Evolutionary conservation across 2,329 filamentous ascomycete genomes (phyloP), one percentile per base, ranked within the genome.

Genomic region (Fusarium decemcellulare): DNA sequence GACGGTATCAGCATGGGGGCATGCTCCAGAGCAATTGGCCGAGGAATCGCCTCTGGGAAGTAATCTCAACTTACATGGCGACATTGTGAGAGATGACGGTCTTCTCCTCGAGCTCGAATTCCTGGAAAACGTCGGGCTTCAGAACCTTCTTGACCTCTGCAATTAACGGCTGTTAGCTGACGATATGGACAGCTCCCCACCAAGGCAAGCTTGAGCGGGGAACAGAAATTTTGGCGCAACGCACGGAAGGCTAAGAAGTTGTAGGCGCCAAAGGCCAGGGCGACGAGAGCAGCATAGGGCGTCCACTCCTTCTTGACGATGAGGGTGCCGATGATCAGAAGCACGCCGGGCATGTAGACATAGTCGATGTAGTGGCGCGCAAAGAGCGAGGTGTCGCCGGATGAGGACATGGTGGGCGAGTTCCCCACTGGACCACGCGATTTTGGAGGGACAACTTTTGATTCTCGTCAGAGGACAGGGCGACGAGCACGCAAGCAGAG

Each of bases 31-130:
- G 27, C 52, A 70, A 48, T 71, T 54, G 32, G 71, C 65, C 3
- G 15, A 46, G 55, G 9, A 46, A 32, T 34, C 36, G 27, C 16
- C n/a, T 37, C 32, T 53, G 15, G 40, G 18, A 44, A 23, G 32
- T 36, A 39, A 59, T 36, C 12, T 47, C 6, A 40, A 82, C 88
- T 77, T 83, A 94, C 92, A 99, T 97, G 81, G 95, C 95, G 65
- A 97, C 95, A 86, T 99, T 99, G 89, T 98, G 96, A 34, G 95
- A 97, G 77, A 98, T 91, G 72, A 97, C 88, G 14, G 92, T 98
- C 89, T 98, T 98, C 82, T 98, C 93, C 81, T 92, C 91, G 74
- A 99, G 91, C 80, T 93, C 91, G 79, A 98, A 98, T 62, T 97
- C 89, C 81, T 98, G 94, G 88, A 97, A 98, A 53, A 87, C 87